Evolutionary conservation across 1,139 yeast genomes (phyloP).

Genomic region (Trichomonascaceae sp.): DNA sequence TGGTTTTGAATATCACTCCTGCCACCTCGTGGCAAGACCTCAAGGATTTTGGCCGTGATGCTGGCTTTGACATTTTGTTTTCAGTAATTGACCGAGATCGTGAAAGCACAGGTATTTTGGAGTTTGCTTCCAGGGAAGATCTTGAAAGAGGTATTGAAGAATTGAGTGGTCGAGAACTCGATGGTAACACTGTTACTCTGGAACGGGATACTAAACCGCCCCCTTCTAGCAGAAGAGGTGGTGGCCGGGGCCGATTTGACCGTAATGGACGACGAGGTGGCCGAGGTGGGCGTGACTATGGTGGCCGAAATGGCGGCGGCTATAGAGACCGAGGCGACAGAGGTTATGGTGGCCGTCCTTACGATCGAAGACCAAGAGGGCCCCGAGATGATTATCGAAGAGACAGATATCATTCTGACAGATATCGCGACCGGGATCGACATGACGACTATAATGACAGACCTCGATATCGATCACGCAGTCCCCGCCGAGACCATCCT

Average conservation of each 20-base stretch:
- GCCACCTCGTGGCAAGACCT: slow-evolving; percentile 34
- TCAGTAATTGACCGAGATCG: slow-evolving; percentile 31
- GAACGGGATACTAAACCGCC: slow-evolving; percentile 65
- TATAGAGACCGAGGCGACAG: slow-evolving; percentile 18
- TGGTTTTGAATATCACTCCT: slow-evolving; percentile 22
- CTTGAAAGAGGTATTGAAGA: slow-evolving; percentile 61
- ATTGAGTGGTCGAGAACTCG: slow-evolving; percentile 65
- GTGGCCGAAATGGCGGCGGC: slow-evolving; percentile 17
- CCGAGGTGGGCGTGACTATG: slow-evolving; percentile 17
- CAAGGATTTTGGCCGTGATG: slow-evolving; percentile 33
- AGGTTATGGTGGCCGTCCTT: slow-evolving; percentile 12
- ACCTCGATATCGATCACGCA: slow-evolving; percentile 12
- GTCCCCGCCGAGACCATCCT: slow-evolving; percentile 10
- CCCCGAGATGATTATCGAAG: slow-evolving; percentile 15
- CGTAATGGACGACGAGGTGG: slow-evolving; percentile 17
- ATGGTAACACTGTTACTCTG: slow-evolving; percentile 59
- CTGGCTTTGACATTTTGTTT: slow-evolving; percentile 32
- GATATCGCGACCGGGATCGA: slow-evolving; percentile 10
- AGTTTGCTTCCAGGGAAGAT: slow-evolving; percentile 70
- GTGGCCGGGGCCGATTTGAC: slow-evolving; percentile 34
- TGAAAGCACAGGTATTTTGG: slow-evolving; percentile 53
- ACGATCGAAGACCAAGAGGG: slow-evolving; percentile 14
- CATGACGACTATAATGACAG: slow-evolving; percentile 9
- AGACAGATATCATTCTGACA: slow-evolving; percentile 15
- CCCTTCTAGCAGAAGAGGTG: slow-evolving; percentile 18